Conservation (phyloP, 768 basidiomycete genomes). For the Pleurotus tuber-regium region DNA sequence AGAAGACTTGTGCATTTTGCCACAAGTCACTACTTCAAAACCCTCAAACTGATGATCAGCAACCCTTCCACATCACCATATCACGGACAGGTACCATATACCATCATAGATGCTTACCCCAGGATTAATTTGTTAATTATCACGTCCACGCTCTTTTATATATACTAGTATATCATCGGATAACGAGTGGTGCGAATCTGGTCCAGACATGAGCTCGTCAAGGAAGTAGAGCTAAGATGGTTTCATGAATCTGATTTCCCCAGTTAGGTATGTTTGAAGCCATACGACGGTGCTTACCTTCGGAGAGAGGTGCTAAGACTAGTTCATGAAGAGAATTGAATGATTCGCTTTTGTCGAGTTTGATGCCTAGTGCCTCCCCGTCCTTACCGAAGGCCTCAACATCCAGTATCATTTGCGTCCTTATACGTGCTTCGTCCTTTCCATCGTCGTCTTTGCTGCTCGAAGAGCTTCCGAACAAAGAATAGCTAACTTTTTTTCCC, state of each 20-base stretch:
- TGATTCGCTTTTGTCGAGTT: slow-evolving; percentile 47
- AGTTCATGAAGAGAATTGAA: slow-evolving; percentile 58
- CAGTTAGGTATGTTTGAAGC: too few species aligned
- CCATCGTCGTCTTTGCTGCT: slow-evolving; percentile 61
- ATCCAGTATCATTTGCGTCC: slow-evolving; percentile 79
- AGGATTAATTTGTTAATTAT: slow-evolving; percentile 6
- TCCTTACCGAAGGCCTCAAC: slow-evolving; percentile 83
- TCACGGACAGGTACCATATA: slow-evolving; percentile 61
- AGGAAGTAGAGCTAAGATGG: too few species aligned
- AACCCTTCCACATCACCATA: slow-evolving; percentile 37
- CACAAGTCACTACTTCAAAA: slow-evolving; percentile 36
- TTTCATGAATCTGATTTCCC: too few species aligned
- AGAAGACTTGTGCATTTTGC: slow-evolving; percentile 52
- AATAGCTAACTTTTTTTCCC: slow-evolving; percentile 75
- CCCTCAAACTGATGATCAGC: slow-evolving; percentile 14
- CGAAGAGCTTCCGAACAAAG: slow-evolving; percentile 64
- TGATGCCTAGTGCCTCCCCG: slow-evolving; percentile 65
- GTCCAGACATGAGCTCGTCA: too few species aligned
- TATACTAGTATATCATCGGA: not conserved
- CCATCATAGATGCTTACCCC: slow-evolving; percentile 42
- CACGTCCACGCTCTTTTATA: not conserved
- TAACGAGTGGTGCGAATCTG: too few species aligned
- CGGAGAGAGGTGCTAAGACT: slow-evolving; percentile 42
- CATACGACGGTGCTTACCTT: slow-evolving; percentile 32
- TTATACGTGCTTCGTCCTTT: slow-evolving; percentile 87